Percentiles rank a stretch among this genome's conserved stretches.
These are phyloP conservation scores for Coemansia sp. DNA, from an alignment of 192 early-diverging fungal genomes.

Conservation along the genomic window DNA sequence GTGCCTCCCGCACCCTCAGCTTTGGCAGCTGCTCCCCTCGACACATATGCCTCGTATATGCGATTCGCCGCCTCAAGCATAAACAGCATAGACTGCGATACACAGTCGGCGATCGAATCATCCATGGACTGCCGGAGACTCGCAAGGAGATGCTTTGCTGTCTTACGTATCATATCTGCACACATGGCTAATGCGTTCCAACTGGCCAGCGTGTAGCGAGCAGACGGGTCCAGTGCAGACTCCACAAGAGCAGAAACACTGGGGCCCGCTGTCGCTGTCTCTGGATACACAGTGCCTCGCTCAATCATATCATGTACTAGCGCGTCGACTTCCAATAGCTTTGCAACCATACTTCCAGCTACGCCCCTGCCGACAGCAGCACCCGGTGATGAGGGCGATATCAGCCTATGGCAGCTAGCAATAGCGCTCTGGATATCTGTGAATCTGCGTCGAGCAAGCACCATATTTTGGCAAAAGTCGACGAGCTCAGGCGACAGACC, in stretches of 20 bases:
- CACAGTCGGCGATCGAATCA: not conserved
- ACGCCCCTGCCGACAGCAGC: not conserved
- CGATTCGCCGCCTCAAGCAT: constrained; percentile 15
- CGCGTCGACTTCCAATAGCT: constrained; percentile 6
- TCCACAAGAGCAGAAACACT: not conserved
- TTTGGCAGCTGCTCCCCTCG: constrained; percentile 32
- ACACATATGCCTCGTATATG: constrained; percentile 31
- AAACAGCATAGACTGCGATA: constrained; percentile 1
- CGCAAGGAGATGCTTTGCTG: constrained; percentile 7
- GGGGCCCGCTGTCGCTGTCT: not conserved
- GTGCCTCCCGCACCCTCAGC: constrained; percentile 31
- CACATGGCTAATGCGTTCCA: constrained; percentile 41
- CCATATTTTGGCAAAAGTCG: constrained; percentile 21
- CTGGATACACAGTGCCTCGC: not conserved
- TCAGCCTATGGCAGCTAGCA: constrained; percentile 8
- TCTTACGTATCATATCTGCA: constrained; percentile 26
- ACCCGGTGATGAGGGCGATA: not conserved
- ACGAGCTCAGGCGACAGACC: constrained; percentile 30
- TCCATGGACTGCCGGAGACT: constrained; percentile 7
- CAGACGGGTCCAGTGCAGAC: constrained; percentile 2
- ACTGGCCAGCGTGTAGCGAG: constrained; percentile 27
- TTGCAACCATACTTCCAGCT: constrained; percentile 4
- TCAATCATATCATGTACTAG: not conserved
- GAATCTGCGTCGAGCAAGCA: not conserved
- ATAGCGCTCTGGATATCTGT: constrained; percentile 3